phyloP scores from a whole-genome alignment of 345 rosid species.

The Abelmoschus esculentus region DNA sequence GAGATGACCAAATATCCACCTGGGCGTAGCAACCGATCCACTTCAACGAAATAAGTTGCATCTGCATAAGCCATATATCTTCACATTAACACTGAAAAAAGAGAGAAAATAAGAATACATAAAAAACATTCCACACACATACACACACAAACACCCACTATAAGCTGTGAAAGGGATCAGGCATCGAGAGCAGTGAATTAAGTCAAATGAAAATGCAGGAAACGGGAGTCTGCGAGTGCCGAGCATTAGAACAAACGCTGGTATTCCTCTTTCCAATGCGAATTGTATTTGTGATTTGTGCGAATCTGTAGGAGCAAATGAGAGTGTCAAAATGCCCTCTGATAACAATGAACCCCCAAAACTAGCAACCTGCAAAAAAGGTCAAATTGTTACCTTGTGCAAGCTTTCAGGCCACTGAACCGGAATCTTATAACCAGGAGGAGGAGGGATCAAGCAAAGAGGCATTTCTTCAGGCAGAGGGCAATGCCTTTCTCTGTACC shows the following conservation, averaged over 20 bases:
- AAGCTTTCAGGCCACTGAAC: slow-evolving; percentile 93
- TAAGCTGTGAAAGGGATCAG: slow-evolving; percentile 93
- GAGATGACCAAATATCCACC: slow-evolving; percentile 94
- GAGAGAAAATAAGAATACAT: slow-evolving; percentile 1
- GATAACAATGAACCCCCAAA: slow-evolving; percentile 78
- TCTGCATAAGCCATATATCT: slow-evolving; percentile 42
- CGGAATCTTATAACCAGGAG: slow-evolving; percentile 64
- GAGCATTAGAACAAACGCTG: slow-evolving; percentile 96
- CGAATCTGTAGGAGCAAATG: slow-evolving; percentile 97
- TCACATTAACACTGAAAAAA: slow-evolving; percentile 15
- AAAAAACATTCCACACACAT: background rate
- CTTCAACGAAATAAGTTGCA: slow-evolving; percentile 91
- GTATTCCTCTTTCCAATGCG: slow-evolving; percentile 92
- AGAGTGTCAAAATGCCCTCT: slow-evolving; percentile 62
- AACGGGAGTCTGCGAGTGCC: slow-evolving; percentile 97
- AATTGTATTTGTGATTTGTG: slow-evolving; percentile 97
- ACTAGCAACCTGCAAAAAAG: slow-evolving; percentile 76
- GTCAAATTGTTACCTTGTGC: slow-evolving; percentile 56
- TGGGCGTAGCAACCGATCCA: slow-evolving; percentile 80
- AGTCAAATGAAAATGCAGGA: slow-evolving; percentile 82
- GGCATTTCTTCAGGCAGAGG: slow-evolving; percentile 68
- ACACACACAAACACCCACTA: slow-evolving; percentile 47
- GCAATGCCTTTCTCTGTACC: slow-evolving; percentile 85
- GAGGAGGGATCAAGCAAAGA: slow-evolving; percentile 88
- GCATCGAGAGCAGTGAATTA: slow-evolving; percentile 89